phyloP scores from a whole-genome alignment of 1,139 yeast genomes.

The Kluyveromyces marxianus region DNA sequence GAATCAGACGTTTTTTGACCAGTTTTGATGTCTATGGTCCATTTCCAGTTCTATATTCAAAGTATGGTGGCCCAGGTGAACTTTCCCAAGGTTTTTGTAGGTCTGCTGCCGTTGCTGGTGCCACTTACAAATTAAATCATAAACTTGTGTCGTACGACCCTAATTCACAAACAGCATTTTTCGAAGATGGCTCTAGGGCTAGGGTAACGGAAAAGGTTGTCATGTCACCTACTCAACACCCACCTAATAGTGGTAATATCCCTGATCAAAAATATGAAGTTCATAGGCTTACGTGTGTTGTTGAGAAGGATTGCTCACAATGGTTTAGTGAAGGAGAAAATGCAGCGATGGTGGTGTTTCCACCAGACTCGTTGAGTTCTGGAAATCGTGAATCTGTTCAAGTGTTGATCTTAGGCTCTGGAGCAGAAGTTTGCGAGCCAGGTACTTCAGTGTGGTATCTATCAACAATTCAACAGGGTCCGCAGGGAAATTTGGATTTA shows the following conservation, averaged over 20 bases:
- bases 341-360: slow-evolving; percentile 85
- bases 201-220: slow-evolving; percentile 71
- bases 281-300: slow-evolving; percentile 73
- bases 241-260: slow-evolving; percentile 33
- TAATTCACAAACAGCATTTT: slow-evolving; percentile 55
- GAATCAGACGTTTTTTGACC: slow-evolving; percentile 73
- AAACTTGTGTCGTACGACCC: slow-evolving; percentile 58
- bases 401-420: slow-evolving; percentile 81
- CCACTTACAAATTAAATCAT: slow-evolving; percentile 80
- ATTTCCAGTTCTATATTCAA: slow-evolving; percentile 86
- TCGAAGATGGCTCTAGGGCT: slow-evolving; percentile 70
- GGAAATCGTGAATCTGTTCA: slow-evolving; percentile 70
- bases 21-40: slow-evolving; percentile 92
- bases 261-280: slow-evolving; percentile 45
- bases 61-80: slow-evolving; percentile 96
- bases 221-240: slow-evolving; percentile 64
- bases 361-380: slow-evolving; percentile 72
- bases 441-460: slow-evolving; percentile 89
- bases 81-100: slow-evolving; percentile 95
- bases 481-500: slow-evolving; percentile 66
- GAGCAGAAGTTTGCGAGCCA: slow-evolving; percentile 80
- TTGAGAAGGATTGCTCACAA: slow-evolving; percentile 78
- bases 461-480: slow-evolving; percentile 67
- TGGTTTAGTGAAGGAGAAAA: slow-evolving; percentile 86
- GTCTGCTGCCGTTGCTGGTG: slow-evolving; percentile 97